These are phyloP conservation scores for Amanita brunnescens DNA, from an alignment of 768 basidiomycete species.

Conservation along the genomic window DNA sequence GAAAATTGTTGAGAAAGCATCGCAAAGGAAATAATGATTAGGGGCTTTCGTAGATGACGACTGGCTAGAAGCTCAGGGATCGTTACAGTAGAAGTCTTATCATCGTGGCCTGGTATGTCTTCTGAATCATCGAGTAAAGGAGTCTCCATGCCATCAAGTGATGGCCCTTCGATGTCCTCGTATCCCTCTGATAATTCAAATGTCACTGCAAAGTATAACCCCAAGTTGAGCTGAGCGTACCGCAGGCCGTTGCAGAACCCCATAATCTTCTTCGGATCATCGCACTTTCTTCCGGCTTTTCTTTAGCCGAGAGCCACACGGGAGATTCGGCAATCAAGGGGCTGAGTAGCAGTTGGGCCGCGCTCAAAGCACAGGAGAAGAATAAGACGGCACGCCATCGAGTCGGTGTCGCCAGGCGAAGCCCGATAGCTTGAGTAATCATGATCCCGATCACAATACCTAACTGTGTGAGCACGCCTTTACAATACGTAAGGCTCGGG, in stretches of 20 bases:
- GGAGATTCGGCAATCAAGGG: conserved; percentile 62
- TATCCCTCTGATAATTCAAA: neutral
- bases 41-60: conserved; percentile 49
- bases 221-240: conserved; percentile 15
- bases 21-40: conserved; percentile 56
- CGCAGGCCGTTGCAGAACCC: conserved; percentile 25
- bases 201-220: neutral
- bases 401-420: conserved; percentile 58
- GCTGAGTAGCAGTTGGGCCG: conserved; percentile 48
- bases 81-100: conserved; percentile 28
- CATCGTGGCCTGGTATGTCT: conserved; percentile 19
- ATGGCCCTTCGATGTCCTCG: conserved; percentile 29
- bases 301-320: conserved; percentile 48
- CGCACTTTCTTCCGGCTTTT: conserved; percentile 41
- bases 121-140: conserved; percentile 20
- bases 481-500: neutral
- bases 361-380: conserved; percentile 48
- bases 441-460: conserved; percentile 83
- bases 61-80: conserved; percentile 43
- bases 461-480: conserved; percentile 76
- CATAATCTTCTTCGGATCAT: conserved; percentile 44
- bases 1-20: conserved; percentile 79
- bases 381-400: conserved; percentile 67
- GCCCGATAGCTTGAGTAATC: conserved; percentile 72
- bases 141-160: neutral